These are phyloP conservation scores for Globisporangium cylindrosporum DNA, from an alignment of 352 stramenopile genomes.

Conservation along the genomic window DNA sequence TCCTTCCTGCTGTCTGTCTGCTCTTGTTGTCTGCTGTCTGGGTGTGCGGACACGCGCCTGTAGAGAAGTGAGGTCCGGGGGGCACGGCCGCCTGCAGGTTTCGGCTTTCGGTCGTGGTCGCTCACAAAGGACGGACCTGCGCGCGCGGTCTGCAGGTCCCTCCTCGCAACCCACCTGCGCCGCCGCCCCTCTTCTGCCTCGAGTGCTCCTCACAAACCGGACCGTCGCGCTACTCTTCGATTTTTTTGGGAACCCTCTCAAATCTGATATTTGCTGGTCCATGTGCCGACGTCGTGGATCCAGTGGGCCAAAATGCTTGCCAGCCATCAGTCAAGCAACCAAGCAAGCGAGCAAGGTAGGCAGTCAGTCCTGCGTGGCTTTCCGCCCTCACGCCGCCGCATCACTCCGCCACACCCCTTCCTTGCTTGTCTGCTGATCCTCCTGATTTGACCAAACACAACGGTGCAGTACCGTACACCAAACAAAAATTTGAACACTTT, in stretches of 20 bases:
- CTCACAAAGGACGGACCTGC: not conserved
- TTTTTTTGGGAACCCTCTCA: not conserved
- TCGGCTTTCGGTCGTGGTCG: not conserved
- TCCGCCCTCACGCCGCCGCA: not conserved
- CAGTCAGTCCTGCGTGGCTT: not conserved
- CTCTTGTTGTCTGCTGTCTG: not conserved
- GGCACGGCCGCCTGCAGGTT: not conserved
- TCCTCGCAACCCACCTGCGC: slow-evolving; percentile 10
- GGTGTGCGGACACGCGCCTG: slow-evolving; percentile 16
- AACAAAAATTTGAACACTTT: not conserved
- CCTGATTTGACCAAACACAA: not conserved
- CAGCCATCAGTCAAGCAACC: not conserved
- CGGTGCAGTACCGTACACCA: not conserved
- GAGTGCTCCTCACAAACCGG: not conserved
- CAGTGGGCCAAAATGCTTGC: not conserved
- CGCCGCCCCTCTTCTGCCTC: not conserved
- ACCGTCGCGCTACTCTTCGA: slow-evolving; percentile 11
- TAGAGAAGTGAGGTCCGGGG: slow-evolving; percentile 14
- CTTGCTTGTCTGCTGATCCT: not conserved
- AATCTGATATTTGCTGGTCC: slow-evolving; percentile 8
- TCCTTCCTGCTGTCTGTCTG: slow-evolving; percentile 2
- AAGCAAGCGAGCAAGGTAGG: not conserved
- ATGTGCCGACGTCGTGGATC: not conserved
- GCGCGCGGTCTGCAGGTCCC: not conserved
- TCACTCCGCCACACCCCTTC: not conserved